Evolutionary conservation across 2,329 filamentous ascomycete genomes (phyloP).

Genomic region (Sporothrix humicola): DNA sequence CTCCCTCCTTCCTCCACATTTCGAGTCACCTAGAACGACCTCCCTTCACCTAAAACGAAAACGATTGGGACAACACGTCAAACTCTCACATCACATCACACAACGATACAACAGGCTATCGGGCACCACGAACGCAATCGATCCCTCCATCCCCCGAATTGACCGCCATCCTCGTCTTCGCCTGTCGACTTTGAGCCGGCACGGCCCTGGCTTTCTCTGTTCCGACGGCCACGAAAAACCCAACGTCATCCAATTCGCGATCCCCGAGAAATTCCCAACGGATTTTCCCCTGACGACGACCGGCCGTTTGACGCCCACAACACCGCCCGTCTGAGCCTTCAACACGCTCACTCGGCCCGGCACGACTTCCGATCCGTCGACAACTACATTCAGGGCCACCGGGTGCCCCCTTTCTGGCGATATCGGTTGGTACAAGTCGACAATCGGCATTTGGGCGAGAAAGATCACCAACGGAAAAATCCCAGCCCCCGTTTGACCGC

Average conservation of each 20-base stretch:
- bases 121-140: not conserved
- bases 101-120: not conserved
- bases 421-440: not conserved
- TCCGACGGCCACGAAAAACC: not conserved
- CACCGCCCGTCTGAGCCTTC: not conserved
- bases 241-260: slow-evolving; percentile 17
- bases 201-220: not conserved
- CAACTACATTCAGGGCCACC: not conserved
- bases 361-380: not conserved
- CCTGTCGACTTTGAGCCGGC: not conserved
- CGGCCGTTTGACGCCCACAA: not conserved
- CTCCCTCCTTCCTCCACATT: slow-evolving; percentile 25
- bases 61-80: slow-evolving; percentile 16
- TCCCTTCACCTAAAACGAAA: slow-evolving; percentile 14
- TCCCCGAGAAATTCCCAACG: slow-evolving; percentile 23
- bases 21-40: slow-evolving; percentile 25
- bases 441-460: slow-evolving; percentile 6
- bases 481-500: not conserved
- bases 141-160: not conserved
- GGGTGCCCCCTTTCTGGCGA: not conserved
- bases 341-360: slow-evolving; percentile 18
- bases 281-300: slow-evolving; percentile 9
- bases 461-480: not conserved
- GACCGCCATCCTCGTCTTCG: not conserved
- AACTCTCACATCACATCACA: slow-evolving; percentile 1